Evolutionary conservation across 805 yeast species (phyloP).

Genomic region (Ogataea sp.): DNA sequence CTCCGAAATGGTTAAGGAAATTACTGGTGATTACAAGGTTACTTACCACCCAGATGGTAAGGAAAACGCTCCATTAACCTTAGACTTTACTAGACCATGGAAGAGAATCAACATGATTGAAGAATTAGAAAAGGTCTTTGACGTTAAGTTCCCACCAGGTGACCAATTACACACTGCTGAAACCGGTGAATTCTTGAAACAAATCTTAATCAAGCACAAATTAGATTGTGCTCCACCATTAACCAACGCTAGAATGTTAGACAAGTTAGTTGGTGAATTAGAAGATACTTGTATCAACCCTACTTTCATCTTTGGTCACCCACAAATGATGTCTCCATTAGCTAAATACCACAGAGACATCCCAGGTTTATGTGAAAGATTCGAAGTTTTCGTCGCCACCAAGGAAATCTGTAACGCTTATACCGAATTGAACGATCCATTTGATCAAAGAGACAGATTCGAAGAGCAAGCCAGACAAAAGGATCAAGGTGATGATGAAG

Average conservation of each 20-base stretch:
- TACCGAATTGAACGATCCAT: conserved; percentile 98
- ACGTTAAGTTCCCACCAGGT: conserved; percentile 92
- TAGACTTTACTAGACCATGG: conserved; percentile 96
- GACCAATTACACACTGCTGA: conserved; percentile 90
- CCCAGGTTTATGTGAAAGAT: conserved; percentile 96
- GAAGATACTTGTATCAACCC: conserved; percentile 95
- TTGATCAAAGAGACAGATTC: conserved; percentile 94
- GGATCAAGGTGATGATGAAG: conserved; percentile 99
- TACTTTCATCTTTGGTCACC: conserved; percentile 96
- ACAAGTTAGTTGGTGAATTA: conserved; percentile 93
- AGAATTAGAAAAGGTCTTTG: conserved; percentile 79
- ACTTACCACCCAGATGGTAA: conserved; percentile 93
- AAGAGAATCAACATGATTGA: conserved; percentile 97
- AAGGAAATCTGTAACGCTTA: conserved; percentile 98
- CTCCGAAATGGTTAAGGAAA: conserved; percentile 94
- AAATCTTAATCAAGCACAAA: conserved; percentile 67
- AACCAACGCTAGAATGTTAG: conserved; percentile 98
- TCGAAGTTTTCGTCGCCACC: conserved; percentile 97
- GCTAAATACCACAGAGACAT: conserved; percentile 90
- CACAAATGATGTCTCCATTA: conserved; percentile 99
- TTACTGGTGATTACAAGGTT: conserved; percentile 83
- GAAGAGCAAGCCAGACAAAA: conserved; percentile 99
- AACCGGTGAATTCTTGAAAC: conserved; percentile 84
- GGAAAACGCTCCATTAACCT: conserved; percentile 65
- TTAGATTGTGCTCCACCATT: conserved; percentile 84